A percentile compares a stretch with the other conserved stretches of the same genome.
Evolutionary conservation across 805 yeast genomes (phyloP).

Genomic region (Candida parachauliodes): DNA sequence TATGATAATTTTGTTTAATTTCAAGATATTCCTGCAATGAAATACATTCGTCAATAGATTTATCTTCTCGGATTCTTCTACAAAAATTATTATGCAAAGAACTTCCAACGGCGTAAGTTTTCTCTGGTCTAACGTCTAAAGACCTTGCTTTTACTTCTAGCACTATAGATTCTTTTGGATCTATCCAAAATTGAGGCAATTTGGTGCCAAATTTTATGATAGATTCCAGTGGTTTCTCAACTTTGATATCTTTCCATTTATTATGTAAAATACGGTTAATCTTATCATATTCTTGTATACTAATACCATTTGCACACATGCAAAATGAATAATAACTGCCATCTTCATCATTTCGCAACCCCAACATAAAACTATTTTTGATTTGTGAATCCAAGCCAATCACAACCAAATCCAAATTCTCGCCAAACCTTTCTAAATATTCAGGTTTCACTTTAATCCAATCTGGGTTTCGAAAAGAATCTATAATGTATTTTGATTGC

Average conservation of each 20-base stretch:
- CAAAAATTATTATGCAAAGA: constrained; percentile 79
- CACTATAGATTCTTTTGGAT: constrained; percentile 73
- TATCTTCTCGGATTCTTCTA: constrained; percentile 64
- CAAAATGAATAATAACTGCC: constrained; percentile 63
- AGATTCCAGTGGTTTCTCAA: constrained; percentile 36
- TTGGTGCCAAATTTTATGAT: constrained; percentile 54
- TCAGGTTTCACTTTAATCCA: constrained; percentile 95
- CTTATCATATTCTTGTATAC: constrained; percentile 54
- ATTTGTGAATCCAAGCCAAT: constrained; percentile 75
- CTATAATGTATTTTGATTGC: constrained; percentile 54
- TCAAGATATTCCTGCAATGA: constrained; percentile 52
- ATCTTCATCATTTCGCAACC: constrained; percentile 47
- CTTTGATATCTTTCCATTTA: constrained; percentile 51
- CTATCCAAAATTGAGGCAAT: constrained; percentile 72
- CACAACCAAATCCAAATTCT: constrained; percentile 73
- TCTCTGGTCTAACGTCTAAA: constrained; percentile 44
- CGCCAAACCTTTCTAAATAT: constrained; percentile 81
- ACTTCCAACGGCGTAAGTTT: constrained; percentile 56
- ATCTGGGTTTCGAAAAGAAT: constrained; percentile 48
- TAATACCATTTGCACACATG: constrained; percentile 80
- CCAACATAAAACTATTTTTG: constrained; percentile 74
- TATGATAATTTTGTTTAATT: constrained; percentile 28
- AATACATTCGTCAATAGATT: constrained; percentile 52
- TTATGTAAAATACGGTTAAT: constrained; percentile 56
- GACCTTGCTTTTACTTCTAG: constrained; percentile 82